phyloP scores from a whole-genome alignment of 805 yeast species.

The Suhomyces prunicola region DNA sequence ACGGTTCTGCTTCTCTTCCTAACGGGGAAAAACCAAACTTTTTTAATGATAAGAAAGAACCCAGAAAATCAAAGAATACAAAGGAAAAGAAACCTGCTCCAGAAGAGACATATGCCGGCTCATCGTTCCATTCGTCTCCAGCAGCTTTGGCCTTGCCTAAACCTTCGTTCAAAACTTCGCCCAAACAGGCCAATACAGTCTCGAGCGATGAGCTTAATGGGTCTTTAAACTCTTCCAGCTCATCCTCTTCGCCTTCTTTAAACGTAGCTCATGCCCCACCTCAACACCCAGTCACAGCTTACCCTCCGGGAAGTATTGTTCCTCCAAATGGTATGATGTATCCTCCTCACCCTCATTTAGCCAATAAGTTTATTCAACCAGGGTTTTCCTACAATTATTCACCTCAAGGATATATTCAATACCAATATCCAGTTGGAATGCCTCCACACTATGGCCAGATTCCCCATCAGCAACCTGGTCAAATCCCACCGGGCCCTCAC shows the following conservation, averaged over 20 bases:
- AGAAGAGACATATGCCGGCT: slow-evolving; percentile 50
- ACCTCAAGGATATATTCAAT: slow-evolving; percentile 33
- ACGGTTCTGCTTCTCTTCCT: slow-evolving; percentile 19
- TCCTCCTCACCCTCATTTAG: slow-evolving; percentile 6
- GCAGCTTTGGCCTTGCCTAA: slow-evolving; percentile 55
- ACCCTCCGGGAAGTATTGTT: slow-evolving; percentile 20
- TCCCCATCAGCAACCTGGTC: not conserved
- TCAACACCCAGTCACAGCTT: slow-evolving; percentile 33
- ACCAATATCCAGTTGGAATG: slow-evolving; percentile 21
- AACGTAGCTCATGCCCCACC: slow-evolving; percentile 11
- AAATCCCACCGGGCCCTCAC: slow-evolving; percentile 3
- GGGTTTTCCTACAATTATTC: slow-evolving; percentile 30
- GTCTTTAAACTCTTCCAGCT: not conserved
- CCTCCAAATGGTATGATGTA: slow-evolving; percentile 1
- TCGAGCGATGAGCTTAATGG: not conserved
- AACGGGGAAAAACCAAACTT: slow-evolving; percentile 31
- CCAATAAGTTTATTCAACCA: slow-evolving; percentile 20
- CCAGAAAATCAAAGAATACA: not conserved
- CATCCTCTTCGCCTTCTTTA: slow-evolving; percentile 2
- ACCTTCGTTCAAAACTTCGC: slow-evolving; percentile 45
- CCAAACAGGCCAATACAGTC: slow-evolving; percentile 11
- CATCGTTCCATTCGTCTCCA: slow-evolving; percentile 56
- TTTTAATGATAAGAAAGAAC: slow-evolving; percentile 8
- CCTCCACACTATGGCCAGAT: not conserved
- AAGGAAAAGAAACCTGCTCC: slow-evolving; percentile 6